Percentiles rank a stretch among this genome's conserved stretches.
phyloP scores from a whole-genome alignment of 805 yeast species.

The Saturnispora zaruensis region DNA sequence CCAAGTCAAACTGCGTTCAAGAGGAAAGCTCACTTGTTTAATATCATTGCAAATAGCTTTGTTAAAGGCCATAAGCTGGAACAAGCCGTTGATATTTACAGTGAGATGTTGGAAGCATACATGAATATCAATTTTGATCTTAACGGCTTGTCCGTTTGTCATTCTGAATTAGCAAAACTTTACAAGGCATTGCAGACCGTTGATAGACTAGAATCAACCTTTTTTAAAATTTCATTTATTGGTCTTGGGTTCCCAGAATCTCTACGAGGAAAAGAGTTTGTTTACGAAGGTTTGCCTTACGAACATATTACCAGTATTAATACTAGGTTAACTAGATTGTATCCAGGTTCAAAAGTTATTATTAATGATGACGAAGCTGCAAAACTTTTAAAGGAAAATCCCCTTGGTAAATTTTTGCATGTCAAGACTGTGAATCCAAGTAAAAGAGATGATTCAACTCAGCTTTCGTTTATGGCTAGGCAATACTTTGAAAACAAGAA shows the following conservation, averaged over 20 bases:
- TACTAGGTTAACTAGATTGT: slow-evolving; percentile 60
- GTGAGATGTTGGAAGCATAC: slow-evolving; percentile 69
- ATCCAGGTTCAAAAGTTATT: slow-evolving; percentile 75
- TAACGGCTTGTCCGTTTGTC: slow-evolving; percentile 63
- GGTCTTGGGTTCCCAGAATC: slow-evolving; percentile 81
- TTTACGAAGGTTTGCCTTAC: slow-evolving; percentile 79
- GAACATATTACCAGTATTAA: slow-evolving; percentile 82
- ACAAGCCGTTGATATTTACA: slow-evolving; percentile 70
- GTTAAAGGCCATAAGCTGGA: slow-evolving; percentile 66
- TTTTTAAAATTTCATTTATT: slow-evolving; percentile 68
- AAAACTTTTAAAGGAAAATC: slow-evolving; percentile 39
- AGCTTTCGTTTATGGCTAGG: slow-evolving; percentile 53
- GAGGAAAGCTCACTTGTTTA: slow-evolving; percentile 65
- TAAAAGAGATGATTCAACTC: slow-evolving; percentile 33
- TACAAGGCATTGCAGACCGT: slow-evolving; percentile 57
- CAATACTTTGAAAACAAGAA: slow-evolving; percentile 70
- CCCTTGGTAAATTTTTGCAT: slow-evolving; percentile 66
- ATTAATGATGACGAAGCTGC: slow-evolving; percentile 47
- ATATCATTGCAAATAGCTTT: slow-evolving; percentile 62
- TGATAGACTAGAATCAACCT: slow-evolving; percentile 69
- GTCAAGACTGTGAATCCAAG: slow-evolving; percentile 68
- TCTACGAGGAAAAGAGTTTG: slow-evolving; percentile 65
- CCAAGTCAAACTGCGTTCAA: slow-evolving; percentile 78
- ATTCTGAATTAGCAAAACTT: slow-evolving; percentile 57
- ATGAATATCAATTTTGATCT: slow-evolving; percentile 67